phyloP scores from a whole-genome alignment of 2,329 filamentous ascomycete species.

The Fusarium multiceps region DNA sequence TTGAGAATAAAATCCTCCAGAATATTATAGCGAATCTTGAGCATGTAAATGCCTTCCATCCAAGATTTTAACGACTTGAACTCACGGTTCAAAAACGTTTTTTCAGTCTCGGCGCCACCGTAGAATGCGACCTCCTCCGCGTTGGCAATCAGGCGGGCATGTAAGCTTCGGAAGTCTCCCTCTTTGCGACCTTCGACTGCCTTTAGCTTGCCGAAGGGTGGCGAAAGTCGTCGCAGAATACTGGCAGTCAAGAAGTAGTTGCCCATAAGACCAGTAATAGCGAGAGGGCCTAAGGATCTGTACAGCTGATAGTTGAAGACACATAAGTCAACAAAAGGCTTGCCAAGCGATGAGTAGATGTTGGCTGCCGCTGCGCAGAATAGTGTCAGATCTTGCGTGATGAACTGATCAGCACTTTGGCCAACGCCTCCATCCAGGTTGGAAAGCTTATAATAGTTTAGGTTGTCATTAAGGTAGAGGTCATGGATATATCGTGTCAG shows the following conservation, averaged over 20 bases:
- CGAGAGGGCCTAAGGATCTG: slow-evolving; percentile 87
- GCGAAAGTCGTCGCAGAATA: slow-evolving; percentile 86
- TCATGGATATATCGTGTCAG: slow-evolving; percentile 98
- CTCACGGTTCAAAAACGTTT: slow-evolving; percentile 88
- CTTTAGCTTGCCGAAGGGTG: slow-evolving; percentile 96
- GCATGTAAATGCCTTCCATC: slow-evolving; percentile 98
- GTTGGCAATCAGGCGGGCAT: slow-evolving; percentile 93
- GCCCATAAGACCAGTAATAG: slow-evolving; percentile 84
- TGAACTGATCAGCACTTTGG: slow-evolving; percentile 93
- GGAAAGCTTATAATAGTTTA: slow-evolving; percentile 95
- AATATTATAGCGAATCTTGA: slow-evolving; percentile 99
- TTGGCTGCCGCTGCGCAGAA: slow-evolving; percentile 95
- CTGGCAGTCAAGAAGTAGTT: slow-evolving; percentile 97
- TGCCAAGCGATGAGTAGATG: slow-evolving; percentile 95
- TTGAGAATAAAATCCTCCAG: slow-evolving; percentile 98
- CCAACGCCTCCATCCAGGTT: slow-evolving; percentile 95
- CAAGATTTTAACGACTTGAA: slow-evolving; percentile 93
- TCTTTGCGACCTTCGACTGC: slow-evolving; percentile 95
- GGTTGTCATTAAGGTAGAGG: slow-evolving; percentile 91
- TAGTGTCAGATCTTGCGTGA: slow-evolving; percentile 94
- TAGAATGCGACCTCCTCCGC: slow-evolving; percentile 99
- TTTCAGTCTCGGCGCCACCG: slow-evolving; percentile 93
- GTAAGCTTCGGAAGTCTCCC: slow-evolving; percentile 91
- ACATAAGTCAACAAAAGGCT: slow-evolving; percentile 94
- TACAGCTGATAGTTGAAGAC: slow-evolving; percentile 99